These are phyloP conservation scores for Pouteria campechiana DNA, from an alignment of 179 eudicot species.

Conservation along the genomic window DNA sequence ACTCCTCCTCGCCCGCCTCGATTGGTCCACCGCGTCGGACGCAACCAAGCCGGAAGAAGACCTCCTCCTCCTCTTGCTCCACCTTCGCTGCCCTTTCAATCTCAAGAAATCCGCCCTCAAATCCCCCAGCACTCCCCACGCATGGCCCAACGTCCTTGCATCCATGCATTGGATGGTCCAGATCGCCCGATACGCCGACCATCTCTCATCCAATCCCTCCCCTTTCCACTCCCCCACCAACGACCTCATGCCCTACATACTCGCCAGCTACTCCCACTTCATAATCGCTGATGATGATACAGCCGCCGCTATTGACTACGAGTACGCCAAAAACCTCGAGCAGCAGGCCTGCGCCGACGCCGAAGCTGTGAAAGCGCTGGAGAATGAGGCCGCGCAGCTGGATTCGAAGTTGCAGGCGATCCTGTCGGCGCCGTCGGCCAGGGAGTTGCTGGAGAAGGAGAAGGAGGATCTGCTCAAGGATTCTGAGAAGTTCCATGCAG, in stretches of 20 bases:
- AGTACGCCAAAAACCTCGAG: slow-evolving; percentile 28
- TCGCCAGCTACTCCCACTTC: slow-evolving; percentile 40
- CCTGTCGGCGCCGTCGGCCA: slow-evolving; percentile 40
- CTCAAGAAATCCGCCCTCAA: slow-evolving; percentile 62
- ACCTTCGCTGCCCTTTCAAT: slow-evolving; percentile 56
- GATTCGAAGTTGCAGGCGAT: slow-evolving; percentile 36
- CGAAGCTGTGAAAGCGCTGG: slow-evolving; percentile 21
- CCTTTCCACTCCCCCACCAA: slow-evolving; percentile 16
- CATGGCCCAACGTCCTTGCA: slow-evolving; percentile 58
- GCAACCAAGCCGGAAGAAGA: slow-evolving; percentile 50
- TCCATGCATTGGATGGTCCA: slow-evolving; percentile 81
- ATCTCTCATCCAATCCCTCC: slow-evolving; percentile 6
- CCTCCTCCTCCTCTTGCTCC: slow-evolving; percentile 24
- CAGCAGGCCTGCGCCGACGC: slow-evolving; percentile 20
- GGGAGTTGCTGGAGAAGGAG: slow-evolving; percentile 43
- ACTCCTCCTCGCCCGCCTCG: slow-evolving; percentile 37
- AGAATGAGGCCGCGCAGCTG: slow-evolving; percentile 24
- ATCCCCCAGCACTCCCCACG: slow-evolving; percentile 77
- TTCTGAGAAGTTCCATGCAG: slow-evolving; percentile 39
- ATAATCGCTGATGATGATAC: slow-evolving; percentile 69
- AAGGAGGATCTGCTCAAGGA: slow-evolving; percentile 46
- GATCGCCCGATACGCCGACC: slow-evolving; percentile 36
- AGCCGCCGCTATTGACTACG: slow-evolving; percentile 33
- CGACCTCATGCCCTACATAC: slow-evolving; percentile 22
- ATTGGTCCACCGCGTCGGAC: slow-evolving; percentile 4